These are phyloP conservation scores for Cymbopogon flexuosus DNA, from an alignment of 202 grass and related monocot genomes.

Conservation along the genomic window DNA sequence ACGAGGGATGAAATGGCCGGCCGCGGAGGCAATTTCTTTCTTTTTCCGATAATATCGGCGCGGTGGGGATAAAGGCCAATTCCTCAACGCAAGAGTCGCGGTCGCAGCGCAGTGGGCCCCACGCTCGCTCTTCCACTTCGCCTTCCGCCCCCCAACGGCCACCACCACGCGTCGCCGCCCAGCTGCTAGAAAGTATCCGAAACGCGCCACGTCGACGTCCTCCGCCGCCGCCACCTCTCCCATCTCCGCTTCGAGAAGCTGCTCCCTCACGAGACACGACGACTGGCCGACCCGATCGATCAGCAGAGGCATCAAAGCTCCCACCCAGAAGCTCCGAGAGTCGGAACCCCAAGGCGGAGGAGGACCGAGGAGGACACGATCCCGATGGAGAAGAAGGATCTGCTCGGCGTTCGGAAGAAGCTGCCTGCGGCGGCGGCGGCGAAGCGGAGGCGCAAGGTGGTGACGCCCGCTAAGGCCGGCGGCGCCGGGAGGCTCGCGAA, in stretches of 20 bases:
- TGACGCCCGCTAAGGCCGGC: not conserved
- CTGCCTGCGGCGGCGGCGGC: not conserved
- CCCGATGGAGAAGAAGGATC: constrained; percentile 43
- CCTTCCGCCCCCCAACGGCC: not conserved
- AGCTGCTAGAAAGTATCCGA: not conserved
- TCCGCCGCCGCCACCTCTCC: not conserved
- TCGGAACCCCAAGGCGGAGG: not conserved
- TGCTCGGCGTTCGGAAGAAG: constrained; percentile 38
- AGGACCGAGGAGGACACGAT: not conserved
- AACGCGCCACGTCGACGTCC: constrained; percentile 13
- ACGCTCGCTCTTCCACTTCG: not conserved
- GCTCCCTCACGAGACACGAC: not conserved
- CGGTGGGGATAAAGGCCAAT: too few species aligned
- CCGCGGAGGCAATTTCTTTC: too few species aligned
- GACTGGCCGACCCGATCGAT: not conserved
- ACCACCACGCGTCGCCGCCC: constrained; percentile 5
- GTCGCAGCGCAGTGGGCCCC: too few species aligned
- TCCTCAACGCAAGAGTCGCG: too few species aligned
- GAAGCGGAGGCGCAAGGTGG: constrained; percentile 13
- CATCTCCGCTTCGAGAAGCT: not conserved
- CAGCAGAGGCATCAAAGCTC: not conserved
- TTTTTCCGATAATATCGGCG: too few species aligned
- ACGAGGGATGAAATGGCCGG: too few species aligned
- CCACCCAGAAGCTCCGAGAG: not conserved
- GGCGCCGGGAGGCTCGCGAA: constrained; percentile 7